Base-by-base conservation (phyloP, 1,284 basidiomycete species). In the Apiotrichum brassicae region DNA sequence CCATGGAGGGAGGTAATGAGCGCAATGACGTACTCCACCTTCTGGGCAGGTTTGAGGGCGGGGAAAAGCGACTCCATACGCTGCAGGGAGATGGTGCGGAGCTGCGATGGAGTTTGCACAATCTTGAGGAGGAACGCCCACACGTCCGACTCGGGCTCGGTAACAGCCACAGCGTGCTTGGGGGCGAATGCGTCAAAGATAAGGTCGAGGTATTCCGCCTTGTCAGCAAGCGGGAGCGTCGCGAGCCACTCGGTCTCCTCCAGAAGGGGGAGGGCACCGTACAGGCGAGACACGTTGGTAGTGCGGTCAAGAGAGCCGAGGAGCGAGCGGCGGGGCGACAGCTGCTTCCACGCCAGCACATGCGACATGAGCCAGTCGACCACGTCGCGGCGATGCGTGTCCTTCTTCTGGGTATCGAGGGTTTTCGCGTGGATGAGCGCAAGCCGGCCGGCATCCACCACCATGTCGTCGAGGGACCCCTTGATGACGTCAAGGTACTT, bases 291-390 rank as follows among this genome's bases (percentile, higher is more conserved):
- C 37, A 75, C 66, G 65, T 86, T 83, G 7, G 79, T 75, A n/a
- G 91, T 78, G 9, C 75, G 74, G 38, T 76, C 75, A 7, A 91
- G 66, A 20, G 80, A 77, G 35, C 72, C 74, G 22, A 97, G 75
- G 1, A 97, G 71, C 8, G 75, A 69, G 13, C 81, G 67, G 48
- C 82, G 81, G 30, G 80, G 77, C 0, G 63, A 53, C 5, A 78
- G 67, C 6, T 80, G 68, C 4, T 77, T 73, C 64, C 86, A 81
- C 6, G 81, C 80, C 32, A 81, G 77, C 43, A 85, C 77, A 68
- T 97, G 94, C 3, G 92, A 94, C 14, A 88, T 72, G 2, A 97
- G 69, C 71, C 81, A 94, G 65, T 85, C 89, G 32, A 90, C 65
- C 40, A 92, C 75, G 12, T 82, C 80, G 54, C 83, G 81, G 62